Conservation (phyloP, 1,139 yeast species). For the Debaryomyces fabryi region DNA sequence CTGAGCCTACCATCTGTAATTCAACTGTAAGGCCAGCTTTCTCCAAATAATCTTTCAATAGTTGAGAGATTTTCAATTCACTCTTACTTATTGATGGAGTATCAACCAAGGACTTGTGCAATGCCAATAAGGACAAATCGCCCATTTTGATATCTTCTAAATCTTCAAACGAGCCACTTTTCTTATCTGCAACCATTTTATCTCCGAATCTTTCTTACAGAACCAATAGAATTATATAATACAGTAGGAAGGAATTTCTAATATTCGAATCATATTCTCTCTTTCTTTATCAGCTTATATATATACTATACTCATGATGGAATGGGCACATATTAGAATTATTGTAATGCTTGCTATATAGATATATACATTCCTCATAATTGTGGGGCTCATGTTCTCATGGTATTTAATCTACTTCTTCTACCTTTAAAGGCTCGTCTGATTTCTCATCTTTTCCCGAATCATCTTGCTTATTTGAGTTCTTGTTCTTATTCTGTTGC, state of each 20-base stretch:
- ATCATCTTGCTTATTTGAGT: slow-evolving; percentile 10
- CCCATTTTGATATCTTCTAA: slow-evolving; percentile 6
- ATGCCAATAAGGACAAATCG: slow-evolving; percentile 14
- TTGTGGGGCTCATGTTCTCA: not conserved
- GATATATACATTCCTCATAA: not conserved
- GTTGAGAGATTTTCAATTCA: slow-evolving; percentile 36
- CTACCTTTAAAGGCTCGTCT: not conserved
- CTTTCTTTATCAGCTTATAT: not conserved
- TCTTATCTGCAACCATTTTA: not conserved
- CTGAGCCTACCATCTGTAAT: slow-evolving; percentile 32
- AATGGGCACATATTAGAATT: not conserved
- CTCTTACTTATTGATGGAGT: slow-evolving; percentile 38
- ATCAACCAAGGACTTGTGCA: slow-evolving; percentile 20
- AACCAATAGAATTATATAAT: not conserved
- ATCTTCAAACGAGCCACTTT: not conserved
- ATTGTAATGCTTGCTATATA: not conserved
- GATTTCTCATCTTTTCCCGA: slow-evolving; percentile 7
- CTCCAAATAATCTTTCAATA: slow-evolving; percentile 37
- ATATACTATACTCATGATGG: not conserved
- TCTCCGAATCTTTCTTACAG: not conserved
- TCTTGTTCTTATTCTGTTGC: slow-evolving; percentile 19
- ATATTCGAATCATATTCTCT: not conserved
- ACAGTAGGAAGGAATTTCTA: not conserved
- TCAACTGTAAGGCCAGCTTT: slow-evolving; percentile 56
- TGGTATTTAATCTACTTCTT: slow-evolving; percentile 1